Conservation (phyloP, 148 eudicot genomes). For the Cornus controversa region DNA sequence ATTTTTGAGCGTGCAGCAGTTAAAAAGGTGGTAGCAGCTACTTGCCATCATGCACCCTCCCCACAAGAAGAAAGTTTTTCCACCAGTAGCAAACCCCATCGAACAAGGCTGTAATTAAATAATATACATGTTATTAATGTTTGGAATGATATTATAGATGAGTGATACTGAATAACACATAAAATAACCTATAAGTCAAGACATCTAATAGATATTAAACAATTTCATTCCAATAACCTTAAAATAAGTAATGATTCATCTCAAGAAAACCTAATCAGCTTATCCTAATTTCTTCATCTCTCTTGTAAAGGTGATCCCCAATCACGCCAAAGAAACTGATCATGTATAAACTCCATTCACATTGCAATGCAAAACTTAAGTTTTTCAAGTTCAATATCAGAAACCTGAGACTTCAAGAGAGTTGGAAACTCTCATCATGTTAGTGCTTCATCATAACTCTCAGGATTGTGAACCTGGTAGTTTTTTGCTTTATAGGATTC, state of each 20-base stretch:
- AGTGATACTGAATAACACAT: not conserved
- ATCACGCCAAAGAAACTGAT: not conserved
- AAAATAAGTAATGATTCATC: not conserved
- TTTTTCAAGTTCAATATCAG: not conserved
- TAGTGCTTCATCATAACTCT: not conserved
- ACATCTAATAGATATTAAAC: not conserved
- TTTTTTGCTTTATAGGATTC: no score
- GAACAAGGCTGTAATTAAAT: slow-evolving; percentile 80
- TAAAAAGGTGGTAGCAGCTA: slow-evolving; percentile 20
- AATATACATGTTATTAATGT: not conserved
- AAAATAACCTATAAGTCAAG: not conserved
- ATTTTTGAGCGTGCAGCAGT: slow-evolving; percentile 6
- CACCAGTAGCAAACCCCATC: slow-evolving; percentile 99
- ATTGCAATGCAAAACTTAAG: not conserved
- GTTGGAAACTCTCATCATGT: not conserved
- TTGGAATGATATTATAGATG: not conserved
- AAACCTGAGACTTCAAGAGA: not conserved
- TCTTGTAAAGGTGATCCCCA: not conserved
- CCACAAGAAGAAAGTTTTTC: slow-evolving; percentile 93
- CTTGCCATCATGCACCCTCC: slow-evolving; percentile 99
- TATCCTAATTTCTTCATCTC: not conserved
- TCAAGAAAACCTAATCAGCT: not conserved
- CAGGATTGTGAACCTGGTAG: not conserved
- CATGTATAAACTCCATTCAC: not conserved
- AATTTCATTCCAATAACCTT: not conserved